Conservation (phyloP, 257 asterid genomes). For the Solanum arcanum region DNA sequence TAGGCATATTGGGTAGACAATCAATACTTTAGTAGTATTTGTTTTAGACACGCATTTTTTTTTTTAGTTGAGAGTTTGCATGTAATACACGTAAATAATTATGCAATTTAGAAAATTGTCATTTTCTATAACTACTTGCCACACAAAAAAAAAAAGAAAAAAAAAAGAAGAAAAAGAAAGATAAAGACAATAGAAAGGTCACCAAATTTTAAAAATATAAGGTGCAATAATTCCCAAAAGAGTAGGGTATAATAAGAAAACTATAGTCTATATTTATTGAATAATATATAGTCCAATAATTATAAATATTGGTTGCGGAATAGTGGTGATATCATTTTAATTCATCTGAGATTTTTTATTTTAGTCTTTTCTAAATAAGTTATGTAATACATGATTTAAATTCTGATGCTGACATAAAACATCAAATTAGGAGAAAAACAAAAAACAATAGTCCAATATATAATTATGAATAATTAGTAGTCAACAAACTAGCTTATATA, state of each 20-base stretch:
- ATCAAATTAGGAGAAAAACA: neutral
- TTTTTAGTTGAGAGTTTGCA: neutral
- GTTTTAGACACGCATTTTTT: neutral
- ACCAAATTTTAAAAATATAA: neutral
- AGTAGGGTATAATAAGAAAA: neutral
- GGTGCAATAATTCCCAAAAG: neutral
- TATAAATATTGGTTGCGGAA: too few relatives aligned
- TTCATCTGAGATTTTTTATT: rapidly evolving
- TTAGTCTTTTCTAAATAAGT: too few relatives aligned
- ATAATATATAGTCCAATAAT: too few relatives aligned
- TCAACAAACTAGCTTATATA: neutral
- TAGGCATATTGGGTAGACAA: neutral
- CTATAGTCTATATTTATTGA: neutral
- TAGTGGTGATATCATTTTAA: too few relatives aligned
- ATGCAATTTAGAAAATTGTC: neutral
- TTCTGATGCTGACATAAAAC: too few relatives aligned
- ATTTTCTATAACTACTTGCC: neutral
- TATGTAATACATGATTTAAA: rapidly evolving
- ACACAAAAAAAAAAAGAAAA: neutral
- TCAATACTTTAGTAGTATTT: neutral
- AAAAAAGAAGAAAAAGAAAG: neutral
- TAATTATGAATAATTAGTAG: neutral
- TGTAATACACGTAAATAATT: neutral
- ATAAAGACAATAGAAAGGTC: neutral
- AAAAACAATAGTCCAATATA: neutral